Base-by-base conservation (phyloP, 345 rosid species). In the Nasturtium officinale region DNA sequence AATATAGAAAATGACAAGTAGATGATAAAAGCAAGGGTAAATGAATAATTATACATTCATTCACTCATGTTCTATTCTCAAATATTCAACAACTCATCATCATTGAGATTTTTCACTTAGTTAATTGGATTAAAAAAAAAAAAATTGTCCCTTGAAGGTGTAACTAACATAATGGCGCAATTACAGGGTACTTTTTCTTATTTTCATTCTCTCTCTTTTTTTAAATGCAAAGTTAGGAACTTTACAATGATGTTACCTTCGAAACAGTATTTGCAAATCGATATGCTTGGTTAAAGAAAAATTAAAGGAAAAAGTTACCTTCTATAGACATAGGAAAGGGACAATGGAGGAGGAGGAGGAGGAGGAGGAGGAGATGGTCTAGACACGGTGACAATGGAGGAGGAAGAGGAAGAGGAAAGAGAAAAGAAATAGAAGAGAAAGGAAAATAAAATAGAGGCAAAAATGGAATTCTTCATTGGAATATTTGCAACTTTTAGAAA, bases 71-170 rank as follows among this genome's bases (percentile, higher is more conserved):
- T 69, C 76, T 32, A 12, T 79, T 70, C 66, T 57, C 53, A 63
- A 78, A 73, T n/a, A 74, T 83, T 80, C 84, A 82, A 83, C 51
- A 57, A 69, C 59, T 52, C 76, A 85, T 85, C 80, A 86, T 77
- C 57, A 65, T 58, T 81, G 69, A 53, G 61, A 60, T 61, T 66
- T 69, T 45, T 61, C 72, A 65, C 61, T 40, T 61, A 29, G 68
- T 37, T 81, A 10, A 85, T 81, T 80, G 37, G 66, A 65, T 55
- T 46, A 76, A 78, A 79, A 69, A 78, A 51, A 76, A 78, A 79
- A 69, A 78, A 72, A 65, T 47, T 64, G 33, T 45, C 38, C 18
- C 16, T 37, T 47, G 21, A 61, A 61, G 58, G 9, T 62, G 54
- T 43, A 48, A 47, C 67, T 29, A 63, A 47, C 71, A 57, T 38